Evolutionary conservation across 2,329 filamentous ascomycete genomes (phyloP), one percentile per base, ranked within the genome.

Genomic region (Chaetomium olivaceum): DNA sequence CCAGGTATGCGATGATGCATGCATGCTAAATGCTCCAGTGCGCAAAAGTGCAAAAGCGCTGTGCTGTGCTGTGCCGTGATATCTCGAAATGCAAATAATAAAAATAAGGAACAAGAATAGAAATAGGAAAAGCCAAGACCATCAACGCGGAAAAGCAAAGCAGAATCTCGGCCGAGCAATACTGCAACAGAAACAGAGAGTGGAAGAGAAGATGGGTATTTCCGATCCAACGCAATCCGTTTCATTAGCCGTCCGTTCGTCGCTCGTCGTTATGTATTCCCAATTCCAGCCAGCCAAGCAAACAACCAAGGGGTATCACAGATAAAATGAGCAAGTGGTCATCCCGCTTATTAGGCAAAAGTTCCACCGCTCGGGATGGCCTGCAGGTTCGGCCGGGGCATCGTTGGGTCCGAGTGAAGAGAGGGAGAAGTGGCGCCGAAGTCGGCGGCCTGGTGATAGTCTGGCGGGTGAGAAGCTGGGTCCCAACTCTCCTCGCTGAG

Each of bases 401-500:
- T 64, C 19, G 75, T 74, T 9, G 78, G 69, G 61, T 74, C 76
- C 3, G 78, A 69, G 61, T 77, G 77, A 14, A 82, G 73, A 1
- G 65, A 55, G 1, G 78, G 74, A 23, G 79, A 76, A 27, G 74
- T 65, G 33, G 75, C 74, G 61, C 74, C 70, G 61, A 80, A 81
- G 39, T 78, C 77, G 21, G 76, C 76, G 16, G 76, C 72, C n/a
- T 76, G 72, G 29, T 75, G 73, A 58, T 79, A 82, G 29, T 78
- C 73, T 12, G 78, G 72, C 14, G 75, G 71, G 31, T 71, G 74
- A 16, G 77, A 75, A 55, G 77, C 77, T 7, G 79, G 71, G 68
- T 87, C 83, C 86, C 87, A 89, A 51, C 80, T 83, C 76, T 95
- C 91, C 73, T 97, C 93, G 67, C 91, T 90, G 59, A 98, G 81